Percentiles rank a stretch among this genome's conserved stretches.
Evolutionary conservation across 257 asterid genomes (phyloP).

Genomic region (Nicotiana attenuata): DNA sequence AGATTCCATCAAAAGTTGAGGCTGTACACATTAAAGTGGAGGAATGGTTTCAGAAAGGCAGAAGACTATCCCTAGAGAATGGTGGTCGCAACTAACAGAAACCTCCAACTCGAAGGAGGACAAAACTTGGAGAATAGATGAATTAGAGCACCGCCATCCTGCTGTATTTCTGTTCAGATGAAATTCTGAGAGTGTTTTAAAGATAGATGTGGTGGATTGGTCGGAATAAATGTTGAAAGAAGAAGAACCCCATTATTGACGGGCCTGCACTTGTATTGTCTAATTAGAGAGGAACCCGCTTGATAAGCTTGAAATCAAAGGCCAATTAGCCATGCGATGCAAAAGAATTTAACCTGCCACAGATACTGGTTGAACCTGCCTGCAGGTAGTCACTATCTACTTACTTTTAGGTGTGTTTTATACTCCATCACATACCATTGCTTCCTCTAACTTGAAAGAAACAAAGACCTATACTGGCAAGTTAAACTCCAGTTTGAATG

Average conservation of each 20-base stretch:
- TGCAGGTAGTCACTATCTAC: neutral
- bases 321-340: too few species aligned
- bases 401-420: neutral
- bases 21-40: neutral
- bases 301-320: too few species aligned
- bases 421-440: neutral
- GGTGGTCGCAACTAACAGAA: neutral
- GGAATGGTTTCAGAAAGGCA: neutral
- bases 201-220: too few species aligned
- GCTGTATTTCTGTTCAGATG: neutral
- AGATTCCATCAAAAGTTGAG: neutral
- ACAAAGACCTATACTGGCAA: neutral
- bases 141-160: neutral
- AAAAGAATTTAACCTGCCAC: too few species aligned
- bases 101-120: neutral
- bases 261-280: neutral
- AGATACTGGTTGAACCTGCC: neutral
- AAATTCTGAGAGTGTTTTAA: too few species aligned
- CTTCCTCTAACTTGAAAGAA: neutral
- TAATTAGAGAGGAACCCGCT: neutral
- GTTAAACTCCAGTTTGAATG: neutral
- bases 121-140: neutral
- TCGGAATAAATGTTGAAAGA: too few species aligned
- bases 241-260: neutral
- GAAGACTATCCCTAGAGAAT: neutral